Conservation (phyloP, 257 asterid genomes). For the Gynochthodes officinalis region DNA sequence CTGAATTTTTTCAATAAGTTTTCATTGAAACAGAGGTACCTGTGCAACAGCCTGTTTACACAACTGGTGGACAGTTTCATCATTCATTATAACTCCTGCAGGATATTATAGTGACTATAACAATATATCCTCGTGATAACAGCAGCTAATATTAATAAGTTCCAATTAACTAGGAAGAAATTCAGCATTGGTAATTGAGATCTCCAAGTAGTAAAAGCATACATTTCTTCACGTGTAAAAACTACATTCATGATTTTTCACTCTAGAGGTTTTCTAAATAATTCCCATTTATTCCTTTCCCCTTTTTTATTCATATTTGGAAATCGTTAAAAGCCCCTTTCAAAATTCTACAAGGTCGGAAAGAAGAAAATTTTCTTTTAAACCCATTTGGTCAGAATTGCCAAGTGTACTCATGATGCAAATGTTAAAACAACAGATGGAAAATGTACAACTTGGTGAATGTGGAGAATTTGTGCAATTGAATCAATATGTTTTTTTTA, state of each 20-base stretch:
- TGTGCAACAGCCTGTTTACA: constrained; percentile 96
- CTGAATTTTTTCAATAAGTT: not conserved
- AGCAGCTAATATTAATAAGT: not conserved
- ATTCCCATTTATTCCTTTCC: not conserved
- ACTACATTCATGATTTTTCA: not conserved
- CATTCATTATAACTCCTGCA: constrained; percentile 96
- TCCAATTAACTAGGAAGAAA: not conserved
- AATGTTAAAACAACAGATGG: too few species aligned
- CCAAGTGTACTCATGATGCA: not conserved
- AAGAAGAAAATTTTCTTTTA: too few species aligned
- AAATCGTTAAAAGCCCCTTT: not conserved
- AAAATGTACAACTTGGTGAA: not conserved
- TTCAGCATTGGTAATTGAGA: not conserved
- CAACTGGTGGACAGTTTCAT: constrained; percentile 91
- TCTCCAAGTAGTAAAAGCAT: not conserved
- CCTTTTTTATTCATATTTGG: not conserved
- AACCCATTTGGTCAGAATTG: not conserved
- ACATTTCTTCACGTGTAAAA: not conserved
- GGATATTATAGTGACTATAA: constrained; percentile 24
- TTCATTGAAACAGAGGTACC: constrained; percentile 34
- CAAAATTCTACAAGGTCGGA: not conserved
- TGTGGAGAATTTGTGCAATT: not conserved
- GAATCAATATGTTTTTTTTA: too few species aligned
- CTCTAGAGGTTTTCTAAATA: not conserved
- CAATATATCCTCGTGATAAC: constrained; percentile 2